Base-by-base conservation (phyloP, 1,284 basidiomycete species). In the Meira nashicola region DNA sequence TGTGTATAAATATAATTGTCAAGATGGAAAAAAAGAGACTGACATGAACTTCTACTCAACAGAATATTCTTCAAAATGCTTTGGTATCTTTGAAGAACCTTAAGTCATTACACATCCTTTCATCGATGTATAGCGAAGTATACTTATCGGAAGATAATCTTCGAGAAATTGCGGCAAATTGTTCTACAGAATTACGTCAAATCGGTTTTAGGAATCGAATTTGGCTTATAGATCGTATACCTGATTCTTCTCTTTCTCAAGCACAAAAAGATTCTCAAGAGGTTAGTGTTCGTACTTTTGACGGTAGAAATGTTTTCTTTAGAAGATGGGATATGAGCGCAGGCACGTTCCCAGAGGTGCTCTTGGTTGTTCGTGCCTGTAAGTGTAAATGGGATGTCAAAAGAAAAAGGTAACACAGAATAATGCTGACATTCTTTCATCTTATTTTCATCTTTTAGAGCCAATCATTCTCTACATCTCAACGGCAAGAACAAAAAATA, bases 131-230 rank as follows among this genome's bases (percentile, higher is more conserved):
- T 10, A 65, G 61, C n/a, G 64, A 64, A 23, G 58, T 64, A 17
- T 63, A 53, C 14, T 40, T 72, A 54, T 59, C 46, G 7, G 67
- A 68, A 38, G 28, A 49, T 14, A 62, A 65, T 60, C 58, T 72
- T 4, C 58, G 58, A 33, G 55, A 55, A 54, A 62, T 72, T 8
- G 70, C 70, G 12, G 21, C 28, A 37, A 57, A 60, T 38, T 62
- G 60, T 1, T 64, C 63, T 39, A 54, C 59, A 17, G 63, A 64
- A 9, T 55, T 77, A 25, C 53, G 57, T 23, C 72, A 76, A 54
- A 64, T 77, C 41, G 74, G 74, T 0, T 74, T 74, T 57, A 63
- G 70, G 10, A 73, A 77, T 57, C 68, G 71, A 10, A 71, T 77
- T 39, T 73, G 72, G 72, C 60, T 68, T n/a, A 63, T 76, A 14